phyloP scores from a whole-genome alignment of 2,329 filamentous ascomycete species.

The Drechmeria coniospora region DNA sequence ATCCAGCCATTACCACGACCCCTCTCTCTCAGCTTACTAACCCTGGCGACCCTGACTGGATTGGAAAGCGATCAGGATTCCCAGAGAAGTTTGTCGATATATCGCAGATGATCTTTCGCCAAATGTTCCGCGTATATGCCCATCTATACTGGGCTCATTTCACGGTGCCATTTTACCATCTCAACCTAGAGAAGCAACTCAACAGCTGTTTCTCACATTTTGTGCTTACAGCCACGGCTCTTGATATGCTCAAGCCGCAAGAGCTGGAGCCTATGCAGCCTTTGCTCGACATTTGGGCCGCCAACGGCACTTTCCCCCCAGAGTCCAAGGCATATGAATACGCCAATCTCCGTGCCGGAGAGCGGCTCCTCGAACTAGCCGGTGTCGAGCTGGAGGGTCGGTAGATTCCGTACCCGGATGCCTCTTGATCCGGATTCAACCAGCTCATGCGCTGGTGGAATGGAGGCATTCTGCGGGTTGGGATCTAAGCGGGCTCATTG shows the following conservation, averaged over 20 bases:
- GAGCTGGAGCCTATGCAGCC: conserved; percentile 95
- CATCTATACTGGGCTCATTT: conserved; percentile 98
- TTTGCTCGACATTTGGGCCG: conserved; percentile 80
- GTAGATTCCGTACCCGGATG: too few species aligned
- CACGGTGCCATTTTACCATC: conserved; percentile 66
- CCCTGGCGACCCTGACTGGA: conserved; percentile 53
- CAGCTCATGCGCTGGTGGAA: too few species aligned
- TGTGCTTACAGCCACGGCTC: conserved; percentile 61
- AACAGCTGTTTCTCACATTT: conserved; percentile 86
- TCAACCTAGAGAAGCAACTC: conserved; percentile 65
- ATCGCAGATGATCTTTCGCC: conserved; percentile 86
- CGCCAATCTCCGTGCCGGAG: conserved; percentile 44
- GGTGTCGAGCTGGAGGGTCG: conserved; percentile 13
- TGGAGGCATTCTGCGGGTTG: too few species aligned
- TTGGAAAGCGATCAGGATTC: conserved; percentile 87
- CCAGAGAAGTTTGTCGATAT: conserved; percentile 79
- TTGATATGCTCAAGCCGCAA: conserved; percentile 72
- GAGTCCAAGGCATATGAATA: conserved; percentile 54
- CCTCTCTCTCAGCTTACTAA: conserved; percentile 48
- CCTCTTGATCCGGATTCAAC: too few species aligned
- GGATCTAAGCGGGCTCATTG: too few species aligned
- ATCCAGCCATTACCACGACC: conserved; percentile 40
- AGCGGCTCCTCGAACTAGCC: conserved; percentile 38
- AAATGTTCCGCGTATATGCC: conserved; percentile 97
- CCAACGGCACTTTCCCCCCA: conserved; percentile 72